Percentiles rank a stretch among this genome's conserved stretches.
Conservation (phyloP, 2,329 filamentous ascomycete species). For the Penicillium sp. region DNA sequence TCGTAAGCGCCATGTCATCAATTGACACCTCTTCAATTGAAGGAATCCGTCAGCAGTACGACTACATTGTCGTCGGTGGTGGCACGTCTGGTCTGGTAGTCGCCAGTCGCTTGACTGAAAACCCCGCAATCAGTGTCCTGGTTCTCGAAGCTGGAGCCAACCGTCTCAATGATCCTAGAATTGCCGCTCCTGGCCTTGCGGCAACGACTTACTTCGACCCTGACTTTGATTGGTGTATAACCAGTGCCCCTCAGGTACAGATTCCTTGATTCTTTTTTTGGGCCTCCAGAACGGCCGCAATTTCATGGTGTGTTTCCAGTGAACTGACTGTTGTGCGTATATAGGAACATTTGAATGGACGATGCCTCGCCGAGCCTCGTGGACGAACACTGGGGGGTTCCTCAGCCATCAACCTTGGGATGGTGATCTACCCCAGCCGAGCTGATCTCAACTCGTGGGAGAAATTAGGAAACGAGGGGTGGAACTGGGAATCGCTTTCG, state of each 20-base stretch:
- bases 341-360: conserved; percentile 16
- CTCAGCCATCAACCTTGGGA: conserved; percentile 34
- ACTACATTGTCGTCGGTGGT: not conserved
- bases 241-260: not conserved
- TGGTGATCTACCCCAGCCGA: conserved; percentile 22
- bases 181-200: not conserved
- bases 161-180: not conserved
- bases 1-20: not conserved
- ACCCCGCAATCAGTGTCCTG: not conserved
- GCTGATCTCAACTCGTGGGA: conserved; percentile 39
- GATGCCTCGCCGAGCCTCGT: not conserved
- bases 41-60: not conserved
- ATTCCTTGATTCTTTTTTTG: not conserved
- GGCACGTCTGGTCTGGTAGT: not conserved
- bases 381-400: conserved; percentile 23
- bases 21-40: not conserved
- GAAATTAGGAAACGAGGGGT: conserved; percentile 39
- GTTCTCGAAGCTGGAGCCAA: not conserved
- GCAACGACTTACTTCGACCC: not conserved
- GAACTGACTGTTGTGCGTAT: not conserved
- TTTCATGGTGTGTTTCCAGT: not conserved
- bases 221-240: not conserved
- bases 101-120: not conserved
- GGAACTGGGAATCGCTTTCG: conserved; percentile 34
- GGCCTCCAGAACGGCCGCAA: not conserved